phyloP scores from a whole-genome alignment of 163 green algal genomes.

The Chlamydomonas reinhardtii region DNA sequence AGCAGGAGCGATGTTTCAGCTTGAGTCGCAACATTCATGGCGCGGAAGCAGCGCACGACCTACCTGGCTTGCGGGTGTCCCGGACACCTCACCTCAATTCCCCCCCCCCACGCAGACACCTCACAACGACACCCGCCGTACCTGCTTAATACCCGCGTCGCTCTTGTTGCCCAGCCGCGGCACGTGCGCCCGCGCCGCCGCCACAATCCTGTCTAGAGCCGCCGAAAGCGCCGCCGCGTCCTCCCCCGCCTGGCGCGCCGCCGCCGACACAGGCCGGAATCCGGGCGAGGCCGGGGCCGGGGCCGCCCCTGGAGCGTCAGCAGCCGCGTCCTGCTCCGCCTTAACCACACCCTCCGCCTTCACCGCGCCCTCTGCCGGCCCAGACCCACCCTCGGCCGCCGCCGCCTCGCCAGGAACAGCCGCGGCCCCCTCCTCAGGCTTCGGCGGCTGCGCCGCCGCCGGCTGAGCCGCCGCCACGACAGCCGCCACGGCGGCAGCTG shows the following conservation, averaged over 20 bases:
- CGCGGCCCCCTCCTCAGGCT: neutral
- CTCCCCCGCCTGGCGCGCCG: too few relatives aligned
- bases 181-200: neutral
- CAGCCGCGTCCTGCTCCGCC: too few relatives aligned
- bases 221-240: neutral
- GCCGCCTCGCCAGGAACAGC: neutral
- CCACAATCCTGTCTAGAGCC: neutral
- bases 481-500: neutral
- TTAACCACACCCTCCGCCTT: neutral
- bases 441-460: neutral
- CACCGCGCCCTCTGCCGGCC: neutral
- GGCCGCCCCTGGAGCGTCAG: too few relatives aligned
- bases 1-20: too few relatives aligned
- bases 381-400: neutral
- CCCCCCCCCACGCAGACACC: too few relatives aligned
- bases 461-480: neutral
- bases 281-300: too few relatives aligned
- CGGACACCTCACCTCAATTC: too few relatives aligned
- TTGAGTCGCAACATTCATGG: too few relatives aligned
- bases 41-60: too few relatives aligned
- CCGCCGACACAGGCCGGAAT: too few relatives aligned
- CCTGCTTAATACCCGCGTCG: slow-evolving; percentile 29
- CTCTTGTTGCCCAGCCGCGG: slow-evolving; percentile 33
- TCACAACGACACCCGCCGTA: too few relatives aligned
- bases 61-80: too few relatives aligned